Base-by-base conservation (phyloP, 2,329 filamentous ascomycete species). In the Cladorrhinum sp. region DNA sequence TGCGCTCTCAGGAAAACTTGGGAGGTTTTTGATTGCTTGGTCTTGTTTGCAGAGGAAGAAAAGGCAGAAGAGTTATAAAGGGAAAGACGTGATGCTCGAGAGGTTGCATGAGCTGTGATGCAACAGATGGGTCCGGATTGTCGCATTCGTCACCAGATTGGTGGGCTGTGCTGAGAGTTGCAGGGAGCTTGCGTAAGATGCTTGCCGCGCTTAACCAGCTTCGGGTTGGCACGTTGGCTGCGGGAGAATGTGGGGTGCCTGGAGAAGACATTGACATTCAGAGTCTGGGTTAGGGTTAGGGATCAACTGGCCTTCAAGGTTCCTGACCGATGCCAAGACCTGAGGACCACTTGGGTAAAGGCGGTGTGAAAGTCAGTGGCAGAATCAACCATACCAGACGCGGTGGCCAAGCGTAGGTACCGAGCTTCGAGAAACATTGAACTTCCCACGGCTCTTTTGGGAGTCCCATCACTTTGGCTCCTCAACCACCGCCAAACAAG, bases 181-280 rank as follows among this genome's bases (percentile, higher is more conserved):
- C 59, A 62, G 57, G 61, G 57, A 24, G 62, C 65, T 69, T 69
- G 67, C 67, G 66, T 69, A 67, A 68, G 65, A 60, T 50, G 61
- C 48, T 21, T 20, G 28, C 36, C 39, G 9, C 59, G 52, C 64
- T 62, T 62, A 51, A 42, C 59, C n/a, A 10, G 8, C 58, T 50
- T 33, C n/a, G n/a, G n/a, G n/a, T n/a, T n/a, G n/a, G n/a, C n/a
- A 52, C 46, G 1, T 28, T 63, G 42, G 60, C 26, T 50, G 54
- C 46, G 26, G 23, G 42, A 26, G n/a, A 2, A 23, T 21, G 54
- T 49, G 54, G 39, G 10, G 39, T 49, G 54, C 54, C 39, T 48
- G 39, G 54, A 23, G 16, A 48, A 16, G 4, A 23, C 2, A 2
- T 20, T 2, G 14, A 24, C 24, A 42, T 16, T 42, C 36, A n/a